Evolutionary conservation across 2,329 filamentous ascomycete species (phyloP).

Genomic region (Fusarium camptoceras): DNA sequence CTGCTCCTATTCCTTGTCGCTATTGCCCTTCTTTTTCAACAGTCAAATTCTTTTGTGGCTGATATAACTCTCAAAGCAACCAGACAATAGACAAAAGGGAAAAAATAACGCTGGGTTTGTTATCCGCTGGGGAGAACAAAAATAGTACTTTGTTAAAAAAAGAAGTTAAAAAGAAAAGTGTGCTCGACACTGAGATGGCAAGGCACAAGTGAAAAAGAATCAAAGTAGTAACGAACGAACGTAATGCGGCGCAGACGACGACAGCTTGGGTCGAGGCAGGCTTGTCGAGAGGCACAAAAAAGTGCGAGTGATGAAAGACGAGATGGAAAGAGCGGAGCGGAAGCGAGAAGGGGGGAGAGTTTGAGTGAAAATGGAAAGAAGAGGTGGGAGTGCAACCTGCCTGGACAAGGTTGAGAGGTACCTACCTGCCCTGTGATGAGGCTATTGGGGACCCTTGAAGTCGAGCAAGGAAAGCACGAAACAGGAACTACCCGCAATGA

Average conservation of each 20-base stretch:
- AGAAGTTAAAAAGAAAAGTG: slow-evolving; percentile 5
- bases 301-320: slow-evolving; percentile 29
- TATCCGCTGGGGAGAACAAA: slow-evolving; percentile 34
- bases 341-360: slow-evolving; percentile 9
- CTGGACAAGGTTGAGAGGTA: neutral
- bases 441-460: slow-evolving; percentile 30
- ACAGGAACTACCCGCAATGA: slow-evolving; percentile 16
- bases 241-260: slow-evolving; percentile 42
- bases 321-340: slow-evolving; percentile 6
- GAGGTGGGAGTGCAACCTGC: slow-evolving; percentile 18
- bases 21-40: slow-evolving; percentile 19
- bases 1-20: slow-evolving; percentile 24
- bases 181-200: neutral
- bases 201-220: slow-evolving; percentile 19
- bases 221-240: slow-evolving; percentile 33
- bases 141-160: slow-evolving; percentile 9
- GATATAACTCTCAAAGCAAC: slow-evolving; percentile 28
- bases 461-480: slow-evolving; percentile 27
- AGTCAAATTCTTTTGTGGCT: slow-evolving; percentile 17
- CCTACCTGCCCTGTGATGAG: slow-evolving; percentile 18
- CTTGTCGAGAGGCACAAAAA: slow-evolving; percentile 31
- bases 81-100: slow-evolving; percentile 15
- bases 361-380: slow-evolving; percentile 16
- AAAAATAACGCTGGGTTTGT: slow-evolving; percentile 18
- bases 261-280: slow-evolving; percentile 40